Base-by-base conservation (phyloP, 345 rosid genomes). In the Brassica napus region DNA sequence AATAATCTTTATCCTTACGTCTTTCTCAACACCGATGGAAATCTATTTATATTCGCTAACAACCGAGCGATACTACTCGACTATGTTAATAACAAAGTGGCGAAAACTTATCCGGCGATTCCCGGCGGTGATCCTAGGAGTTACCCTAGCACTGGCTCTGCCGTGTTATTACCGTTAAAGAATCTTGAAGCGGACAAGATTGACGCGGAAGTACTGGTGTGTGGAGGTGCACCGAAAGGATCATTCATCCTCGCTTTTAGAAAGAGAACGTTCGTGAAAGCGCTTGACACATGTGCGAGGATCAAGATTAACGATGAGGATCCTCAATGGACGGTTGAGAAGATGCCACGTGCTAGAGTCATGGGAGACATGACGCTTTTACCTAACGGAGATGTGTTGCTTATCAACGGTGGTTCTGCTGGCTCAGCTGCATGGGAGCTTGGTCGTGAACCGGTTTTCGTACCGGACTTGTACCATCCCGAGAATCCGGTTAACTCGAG, bases 291-390 rank as follows among this genome's bases (percentile, higher is more conserved):
- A 1, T 94, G 98, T 73, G 96, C 84, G 0, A 81, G 97, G 82
- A 87, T 94, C 44, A 88, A 84, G 71, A 87, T 90, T 76, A 89
- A 85, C 73, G 98, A 89, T 21, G 82, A 85, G 11, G 82, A 86
- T 57, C 94, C 98, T 9, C 61, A 49, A 4, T 94, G 98, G 98
- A 76, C 44, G 32, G 73, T 89, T 66, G 98, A 94, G 79, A 87
- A 82, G 3, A 90, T 94, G 98, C 94, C 98, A 6, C 28, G 8
- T 10, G 79, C 88, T 6, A 86, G 96, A 82, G 88, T 85, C 34
- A 92, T 94, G 98, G 89, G 96, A 30, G 98, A 92, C 83, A 89
- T 92, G 98, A 81, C 62, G 2, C 66, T 90, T 71, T 94, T 94
- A 37, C 98, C 97, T 1, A 86, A 87, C 35, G 94, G 93, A 14